Conservation (phyloP, 805 yeast genomes). For the Ogataea trehalophila region DNA sequence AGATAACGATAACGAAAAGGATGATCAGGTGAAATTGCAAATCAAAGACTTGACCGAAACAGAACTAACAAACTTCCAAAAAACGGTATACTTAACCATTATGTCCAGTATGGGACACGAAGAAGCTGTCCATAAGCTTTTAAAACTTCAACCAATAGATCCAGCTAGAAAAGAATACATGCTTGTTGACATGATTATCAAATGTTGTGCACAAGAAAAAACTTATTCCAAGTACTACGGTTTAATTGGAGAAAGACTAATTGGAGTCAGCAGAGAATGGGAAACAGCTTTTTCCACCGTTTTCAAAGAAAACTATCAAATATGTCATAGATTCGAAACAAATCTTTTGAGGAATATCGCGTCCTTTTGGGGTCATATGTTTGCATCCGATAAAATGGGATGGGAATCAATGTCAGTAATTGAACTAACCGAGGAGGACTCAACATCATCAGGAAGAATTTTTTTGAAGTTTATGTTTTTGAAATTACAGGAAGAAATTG, state of each 20-base stretch:
- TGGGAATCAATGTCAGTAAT: conserved; percentile 57
- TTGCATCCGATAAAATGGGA: conserved; percentile 64
- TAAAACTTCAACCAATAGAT: conserved; percentile 42
- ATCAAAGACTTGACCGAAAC: conserved; percentile 68
- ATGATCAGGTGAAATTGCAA: conserved; percentile 20
- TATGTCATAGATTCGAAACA: conserved; percentile 64
- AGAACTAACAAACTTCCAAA: conserved; percentile 59
- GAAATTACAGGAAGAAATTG: conserved; percentile 74
- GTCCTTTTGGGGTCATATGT: conserved; percentile 78
- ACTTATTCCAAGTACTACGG: conserved; percentile 86
- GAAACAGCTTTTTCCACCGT: conserved; percentile 41
- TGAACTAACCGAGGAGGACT: conserved; percentile 59
- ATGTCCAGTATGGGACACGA: conserved; percentile 90
- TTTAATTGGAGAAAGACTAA: conserved; percentile 62
- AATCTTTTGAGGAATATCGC: conserved; percentile 75
- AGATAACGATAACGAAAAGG: conserved; percentile 15
- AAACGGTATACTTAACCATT: conserved; percentile 71
- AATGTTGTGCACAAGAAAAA: conserved; percentile 80
- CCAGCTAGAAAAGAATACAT: conserved; percentile 41
- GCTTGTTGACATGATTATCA: conserved; percentile 67
- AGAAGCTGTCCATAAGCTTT: conserved; percentile 85
- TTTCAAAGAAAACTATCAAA: conserved; percentile 53
- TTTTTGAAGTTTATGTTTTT: conserved; percentile 76
- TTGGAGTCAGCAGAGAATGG: conserved; percentile 54
- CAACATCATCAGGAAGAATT: conserved; percentile 79